Conservation (phyloP, 2,329 filamentous ascomycete genomes). For the Trichoderma oligosporum region DNA sequence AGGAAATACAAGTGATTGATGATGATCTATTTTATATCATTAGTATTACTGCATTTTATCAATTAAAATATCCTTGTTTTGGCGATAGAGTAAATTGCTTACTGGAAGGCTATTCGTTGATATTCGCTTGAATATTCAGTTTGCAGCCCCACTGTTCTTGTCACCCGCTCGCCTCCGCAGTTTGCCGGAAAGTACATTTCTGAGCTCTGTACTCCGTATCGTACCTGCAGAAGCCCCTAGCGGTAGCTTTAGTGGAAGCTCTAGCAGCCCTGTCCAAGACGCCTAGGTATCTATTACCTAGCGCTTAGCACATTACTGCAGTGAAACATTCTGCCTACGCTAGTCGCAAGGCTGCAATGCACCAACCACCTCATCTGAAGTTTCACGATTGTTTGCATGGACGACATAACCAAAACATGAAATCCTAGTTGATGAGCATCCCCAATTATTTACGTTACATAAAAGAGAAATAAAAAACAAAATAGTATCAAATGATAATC, state of each 20-base stretch:
- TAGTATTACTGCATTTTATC: too few species aligned
- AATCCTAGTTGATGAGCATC: not conserved
- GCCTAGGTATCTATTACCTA: not conserved
- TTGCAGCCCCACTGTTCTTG: too few species aligned
- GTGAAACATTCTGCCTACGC: constrained; percentile 9
- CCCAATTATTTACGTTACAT: not conserved
- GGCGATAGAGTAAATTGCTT: too few species aligned
- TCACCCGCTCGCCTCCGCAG: not conserved
- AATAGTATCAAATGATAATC: not conserved
- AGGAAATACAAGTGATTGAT: too few species aligned
- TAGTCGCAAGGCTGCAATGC: constrained; percentile 9
- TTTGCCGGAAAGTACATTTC: too few species aligned
- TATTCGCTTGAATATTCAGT: too few species aligned
- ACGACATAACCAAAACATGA: not conserved
- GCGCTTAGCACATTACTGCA: constrained; percentile 1
- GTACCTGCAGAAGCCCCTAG: not conserved
- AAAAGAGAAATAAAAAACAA: too few species aligned
- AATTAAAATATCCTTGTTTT: too few species aligned
- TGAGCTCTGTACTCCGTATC: too few species aligned
- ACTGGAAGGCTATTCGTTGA: too few species aligned
- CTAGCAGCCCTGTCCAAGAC: too few species aligned
- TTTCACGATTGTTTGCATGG: constrained; percentile 10
- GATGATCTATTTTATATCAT: too few species aligned
- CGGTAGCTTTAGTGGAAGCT: constrained; percentile 9
- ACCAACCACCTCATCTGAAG: constrained; percentile 3